phyloP scores from a whole-genome alignment of 208 protist genomes.

The Trichomonas gallinae region DNA sequence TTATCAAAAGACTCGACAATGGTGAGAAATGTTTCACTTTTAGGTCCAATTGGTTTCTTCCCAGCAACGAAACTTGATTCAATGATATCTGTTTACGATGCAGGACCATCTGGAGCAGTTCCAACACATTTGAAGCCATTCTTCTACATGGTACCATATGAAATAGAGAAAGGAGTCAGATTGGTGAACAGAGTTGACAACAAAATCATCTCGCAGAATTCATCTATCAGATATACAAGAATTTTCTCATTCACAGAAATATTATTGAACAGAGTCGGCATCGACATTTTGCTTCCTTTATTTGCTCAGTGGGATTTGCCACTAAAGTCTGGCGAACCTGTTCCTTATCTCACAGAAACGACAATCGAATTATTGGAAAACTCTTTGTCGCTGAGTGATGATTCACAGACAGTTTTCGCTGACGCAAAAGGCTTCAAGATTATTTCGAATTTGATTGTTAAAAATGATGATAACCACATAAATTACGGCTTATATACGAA shows the following conservation, averaged over 20 bases:
- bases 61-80: neutral
- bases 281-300: neutral
- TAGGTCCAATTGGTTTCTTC: neutral
- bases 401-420: neutral
- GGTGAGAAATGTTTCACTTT: neutral
- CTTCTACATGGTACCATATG: neutral
- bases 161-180: neutral
- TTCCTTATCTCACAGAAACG: neutral
- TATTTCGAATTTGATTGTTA: neutral
- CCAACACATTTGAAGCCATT: neutral
- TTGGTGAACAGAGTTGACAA: neutral
- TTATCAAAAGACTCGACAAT: neutral
- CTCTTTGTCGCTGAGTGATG: neutral
- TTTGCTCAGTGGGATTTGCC: neutral
- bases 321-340: neutral
- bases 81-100: neutral
- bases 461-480: neutral
- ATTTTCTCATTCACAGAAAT: neutral
- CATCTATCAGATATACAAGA: neutral
- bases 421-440: neutral
- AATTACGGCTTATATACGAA: neutral
- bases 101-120: neutral
- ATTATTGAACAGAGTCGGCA: neutral
- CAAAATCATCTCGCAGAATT: neutral
- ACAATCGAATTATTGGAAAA: neutral